Base-by-base conservation (phyloP, 176 grass and related monocot genomes). In the Leersia perrieri region DNA sequence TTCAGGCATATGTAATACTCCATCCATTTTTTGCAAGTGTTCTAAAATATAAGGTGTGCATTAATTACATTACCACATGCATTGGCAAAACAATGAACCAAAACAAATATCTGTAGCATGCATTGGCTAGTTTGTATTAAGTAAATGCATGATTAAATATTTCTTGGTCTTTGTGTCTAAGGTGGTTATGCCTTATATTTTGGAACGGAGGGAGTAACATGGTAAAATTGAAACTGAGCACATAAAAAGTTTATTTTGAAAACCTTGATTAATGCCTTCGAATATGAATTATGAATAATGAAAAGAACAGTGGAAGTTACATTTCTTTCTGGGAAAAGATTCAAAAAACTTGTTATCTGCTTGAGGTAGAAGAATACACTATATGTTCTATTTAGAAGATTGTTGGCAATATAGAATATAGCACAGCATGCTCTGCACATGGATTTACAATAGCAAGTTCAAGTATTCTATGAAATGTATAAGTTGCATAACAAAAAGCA, bases 211-310 rank as follows among this genome's bases (percentile, higher is more conserved):
- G n/a, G n/a, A n/a, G n/a, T n/a, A 80, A 34, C 20, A 68, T 23
- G 23, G 27, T 60, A 67, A 81, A 60, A 53, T 38, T 34, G 4
- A 47, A 68, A 68, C 7, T 28, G 29, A 75, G 16, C 3, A 75
- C 68, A 25, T 41, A 74, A 79, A 2, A 66, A 26, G 3, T 25
- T 79, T 20, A 68, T 31, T 60, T 45, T 81, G 16, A 73, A 9
- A 60, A 66, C 42, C 33, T 45, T 60, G 45, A 60, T 73, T 11
- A 12, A 73, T 72, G 67, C 47, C 60, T 83, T 20, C 38, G 63
- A 73, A 64, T 11, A 88, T 44, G 42, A 41, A 44, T 42, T 78
- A 27, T 31, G 36, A 34, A 55, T 25, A 16, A 53, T 66, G 13
- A 40, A 53, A 53, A 51, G 20, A 53, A n/a, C 0, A 49, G 20